Percentiles rank a stretch among this genome's conserved stretches.
These are phyloP conservation scores for Acanthochlamys bracteata DNA, from an alignment of 106 monocot genomes.

Conservation along the genomic window DNA sequence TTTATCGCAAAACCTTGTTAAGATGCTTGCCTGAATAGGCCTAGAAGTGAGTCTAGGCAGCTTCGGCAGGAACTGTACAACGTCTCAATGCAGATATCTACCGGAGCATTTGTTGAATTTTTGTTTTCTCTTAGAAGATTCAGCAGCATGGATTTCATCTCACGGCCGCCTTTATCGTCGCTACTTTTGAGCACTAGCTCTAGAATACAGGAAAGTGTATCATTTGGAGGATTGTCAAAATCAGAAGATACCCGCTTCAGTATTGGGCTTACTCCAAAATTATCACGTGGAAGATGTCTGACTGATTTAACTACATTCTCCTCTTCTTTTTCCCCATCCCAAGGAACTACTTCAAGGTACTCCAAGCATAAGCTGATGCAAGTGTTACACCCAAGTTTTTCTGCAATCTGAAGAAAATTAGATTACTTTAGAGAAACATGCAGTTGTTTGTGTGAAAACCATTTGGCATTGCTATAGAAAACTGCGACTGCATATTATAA, in stretches of 20 bases:
- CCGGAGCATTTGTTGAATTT: constrained; percentile 33
- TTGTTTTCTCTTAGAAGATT: constrained; percentile 88
- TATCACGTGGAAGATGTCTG: constrained; percentile 39
- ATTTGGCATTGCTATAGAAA: too few species aligned
- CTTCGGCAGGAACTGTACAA: constrained; percentile 60
- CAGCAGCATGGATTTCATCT: constrained; percentile 82
- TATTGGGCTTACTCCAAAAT: constrained; percentile 53
- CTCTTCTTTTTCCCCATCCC: constrained; percentile 96
- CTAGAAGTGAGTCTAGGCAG: constrained; percentile 56
- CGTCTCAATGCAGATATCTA: constrained; percentile 54
- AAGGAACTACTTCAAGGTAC: constrained; percentile 91
- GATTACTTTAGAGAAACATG: too few species aligned
- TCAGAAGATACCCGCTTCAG: constrained; percentile 82
- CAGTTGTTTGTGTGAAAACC: too few species aligned
- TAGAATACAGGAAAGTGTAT: constrained; percentile 68
- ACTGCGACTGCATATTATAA: too few species aligned
- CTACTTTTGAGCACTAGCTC: constrained; percentile 86
- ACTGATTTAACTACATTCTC: constrained; percentile 71
- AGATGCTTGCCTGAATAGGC: constrained; percentile 54
- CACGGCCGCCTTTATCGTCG: constrained; percentile 74
- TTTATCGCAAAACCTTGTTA: constrained; percentile 38
- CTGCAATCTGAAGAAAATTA: constrained; percentile 54
- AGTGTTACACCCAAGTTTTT: constrained; percentile 57
- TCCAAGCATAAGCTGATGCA: constrained; percentile 90
- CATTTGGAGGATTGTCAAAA: constrained; percentile 49